Conservation (phyloP, 345 rosid species). For the Lepidium didymum region DNA sequence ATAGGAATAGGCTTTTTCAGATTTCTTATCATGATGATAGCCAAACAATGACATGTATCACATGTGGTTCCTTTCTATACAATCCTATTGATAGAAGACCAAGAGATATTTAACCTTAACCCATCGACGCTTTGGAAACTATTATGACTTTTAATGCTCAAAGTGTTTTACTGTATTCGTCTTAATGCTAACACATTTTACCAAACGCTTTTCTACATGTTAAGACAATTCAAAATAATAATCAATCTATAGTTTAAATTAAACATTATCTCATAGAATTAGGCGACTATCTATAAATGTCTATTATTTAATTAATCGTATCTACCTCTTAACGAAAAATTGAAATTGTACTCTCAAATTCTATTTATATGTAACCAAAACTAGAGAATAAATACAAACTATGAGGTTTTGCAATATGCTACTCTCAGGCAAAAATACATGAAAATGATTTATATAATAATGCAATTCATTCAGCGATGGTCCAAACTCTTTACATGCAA, state of each 20-base stretch:
- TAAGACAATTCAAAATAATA: too few relatives aligned
- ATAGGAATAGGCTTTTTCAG: not conserved
- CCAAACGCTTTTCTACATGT: too few relatives aligned
- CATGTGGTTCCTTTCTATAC: constrained; percentile 18
- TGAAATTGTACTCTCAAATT: not conserved
- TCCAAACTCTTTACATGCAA: constrained; percentile 24
- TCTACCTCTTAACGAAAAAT: not conserved
- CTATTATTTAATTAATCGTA: not conserved
- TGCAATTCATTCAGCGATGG: constrained; percentile 17
- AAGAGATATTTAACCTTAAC: not conserved
- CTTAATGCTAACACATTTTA: not conserved
- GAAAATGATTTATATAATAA: not conserved
- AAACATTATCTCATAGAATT: too few relatives aligned
- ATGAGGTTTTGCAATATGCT: not conserved
- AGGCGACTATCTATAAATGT: too few relatives aligned
- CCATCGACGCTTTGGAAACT: constrained; percentile 3
- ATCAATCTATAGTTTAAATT: too few relatives aligned
- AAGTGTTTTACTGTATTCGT: not conserved
- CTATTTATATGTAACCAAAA: not conserved
- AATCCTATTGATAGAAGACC: constrained; percentile 14
- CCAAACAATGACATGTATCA: constrained; percentile 27
- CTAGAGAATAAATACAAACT: not conserved
- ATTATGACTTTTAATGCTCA: not conserved
- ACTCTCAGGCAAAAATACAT: constrained; percentile 2
- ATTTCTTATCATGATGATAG: constrained; percentile 4